Conservation (phyloP, 768 basidiomycete species). For the Mycena rebaudengoi region DNA sequence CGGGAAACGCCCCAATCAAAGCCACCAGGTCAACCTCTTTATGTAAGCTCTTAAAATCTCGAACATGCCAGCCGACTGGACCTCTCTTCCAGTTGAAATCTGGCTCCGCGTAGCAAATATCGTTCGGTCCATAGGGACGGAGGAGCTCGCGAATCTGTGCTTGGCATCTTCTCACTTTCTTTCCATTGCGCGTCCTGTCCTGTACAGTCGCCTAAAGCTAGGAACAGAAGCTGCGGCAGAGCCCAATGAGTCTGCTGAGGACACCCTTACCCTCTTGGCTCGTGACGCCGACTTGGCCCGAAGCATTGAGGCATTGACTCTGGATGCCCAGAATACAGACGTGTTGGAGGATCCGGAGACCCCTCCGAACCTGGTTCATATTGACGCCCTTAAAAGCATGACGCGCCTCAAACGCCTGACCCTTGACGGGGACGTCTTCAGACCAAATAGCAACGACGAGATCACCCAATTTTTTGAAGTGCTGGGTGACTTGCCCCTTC, state of each 20-base stretch:
- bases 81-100: background rate
- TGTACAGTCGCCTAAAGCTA: slow-evolving; percentile 1
- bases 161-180: background rate
- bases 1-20: no score
- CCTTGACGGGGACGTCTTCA: background rate
- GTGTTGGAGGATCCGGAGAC: background rate
- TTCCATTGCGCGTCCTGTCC: background rate
- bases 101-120: background rate
- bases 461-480: background rate
- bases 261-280: background rate
- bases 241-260: background rate
- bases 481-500: background rate
- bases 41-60: no score
- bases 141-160: background rate
- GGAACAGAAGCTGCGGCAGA: background rate
- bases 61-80: no score
- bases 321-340: background rate
- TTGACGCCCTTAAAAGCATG: background rate
- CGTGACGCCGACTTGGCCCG: slow-evolving; percentile 1
- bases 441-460: background rate
- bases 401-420: background rate
- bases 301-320: slow-evolving; percentile 1
- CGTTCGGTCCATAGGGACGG: background rate
- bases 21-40: no score
- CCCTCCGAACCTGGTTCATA: background rate